Evolutionary conservation across 1,284 basidiomycete species (phyloP), one percentile per base, ranked within the genome.

Genomic region (Cystobasidium sp.): DNA sequence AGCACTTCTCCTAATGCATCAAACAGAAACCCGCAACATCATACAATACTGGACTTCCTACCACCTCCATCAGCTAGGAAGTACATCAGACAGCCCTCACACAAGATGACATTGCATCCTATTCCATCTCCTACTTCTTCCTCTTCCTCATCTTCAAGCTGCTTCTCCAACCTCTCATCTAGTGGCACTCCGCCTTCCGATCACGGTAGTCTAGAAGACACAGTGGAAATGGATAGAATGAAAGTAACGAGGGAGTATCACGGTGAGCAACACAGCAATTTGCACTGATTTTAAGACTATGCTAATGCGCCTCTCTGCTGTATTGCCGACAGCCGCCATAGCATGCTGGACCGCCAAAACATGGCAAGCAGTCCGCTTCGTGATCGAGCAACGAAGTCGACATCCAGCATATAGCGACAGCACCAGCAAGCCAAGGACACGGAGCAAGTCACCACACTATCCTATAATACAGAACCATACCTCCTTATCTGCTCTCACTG

Each of bases 311-410:
- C 39, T 63, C 20, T 20, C 16, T 22, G 31, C 10, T 20, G 37
- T 49, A 41, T 41, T 22, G 5, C 37, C 5, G 31, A 3, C 51
- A 66, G 64, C 24, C 51, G 37, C 49, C 64, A 47, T 66, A 10
- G 49, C 49, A 7, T 6, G n/a, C 16, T 66, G 64, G 64, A 66
- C 64, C 39, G 41, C 64, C 1, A 52, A 53, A 52, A 66, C 64
- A 37, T 66, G 64, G 64, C 64, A 66, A 66, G 64, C 64, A 5
- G 64, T 66, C 3, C 43, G 64, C 12, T 66, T 66, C 24, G 64
- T 66, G 44, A 66, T 66, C 37, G 64, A 66, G 51, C 64, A 66
- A 31, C 6, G 64, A 66, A 66, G 64, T 31, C 20, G 49, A 24
- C 64, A 66, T 66, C 64, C 64, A 22, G 64, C 64, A 37, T 66